Percentiles rank a stretch among this genome's conserved stretches.
Conservation (phyloP, 257 asterid genomes). For the Paraleonurus japonicus region DNA sequence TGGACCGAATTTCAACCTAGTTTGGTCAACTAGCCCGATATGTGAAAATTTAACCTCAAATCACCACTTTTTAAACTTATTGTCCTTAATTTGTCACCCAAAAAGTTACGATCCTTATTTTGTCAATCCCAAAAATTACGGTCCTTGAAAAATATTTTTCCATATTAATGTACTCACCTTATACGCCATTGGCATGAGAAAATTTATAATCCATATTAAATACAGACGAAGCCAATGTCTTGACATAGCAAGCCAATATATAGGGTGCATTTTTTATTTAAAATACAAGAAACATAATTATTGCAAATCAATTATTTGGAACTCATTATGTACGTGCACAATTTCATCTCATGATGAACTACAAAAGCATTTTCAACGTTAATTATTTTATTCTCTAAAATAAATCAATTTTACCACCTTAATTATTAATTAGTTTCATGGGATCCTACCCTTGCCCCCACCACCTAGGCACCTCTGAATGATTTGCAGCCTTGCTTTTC, state of each 20-base stretch:
- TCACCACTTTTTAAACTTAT: too few relatives aligned
- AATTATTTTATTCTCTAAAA: not conserved
- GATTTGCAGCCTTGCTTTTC: constrained; percentile 12
- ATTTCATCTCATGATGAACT: not conserved
- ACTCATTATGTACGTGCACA: constrained; percentile 7
- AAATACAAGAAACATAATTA: not conserved
- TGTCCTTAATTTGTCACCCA: too few relatives aligned
- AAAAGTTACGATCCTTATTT: too few relatives aligned
- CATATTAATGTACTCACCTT: too few relatives aligned
- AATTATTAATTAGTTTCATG: not conserved
- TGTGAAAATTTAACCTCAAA: too few relatives aligned
- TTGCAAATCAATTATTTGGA: constrained; percentile 8
- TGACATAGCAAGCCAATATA: not conserved
- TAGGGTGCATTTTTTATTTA: not conserved
- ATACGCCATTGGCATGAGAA: too few relatives aligned
- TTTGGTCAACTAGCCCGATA: too few relatives aligned
- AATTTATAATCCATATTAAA: too few relatives aligned
- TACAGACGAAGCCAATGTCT: not conserved
- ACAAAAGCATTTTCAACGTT: not conserved
- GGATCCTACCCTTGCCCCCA: constrained; percentile 19
- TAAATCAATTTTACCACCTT: not conserved
- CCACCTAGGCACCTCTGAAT: constrained; percentile 12
- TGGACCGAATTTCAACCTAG: too few relatives aligned
- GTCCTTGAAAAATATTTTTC: too few relatives aligned
- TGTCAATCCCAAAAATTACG: too few relatives aligned